Base-by-base conservation (phyloP, 176 grass and related monocot species). In the Bothriochloa decipiens region DNA sequence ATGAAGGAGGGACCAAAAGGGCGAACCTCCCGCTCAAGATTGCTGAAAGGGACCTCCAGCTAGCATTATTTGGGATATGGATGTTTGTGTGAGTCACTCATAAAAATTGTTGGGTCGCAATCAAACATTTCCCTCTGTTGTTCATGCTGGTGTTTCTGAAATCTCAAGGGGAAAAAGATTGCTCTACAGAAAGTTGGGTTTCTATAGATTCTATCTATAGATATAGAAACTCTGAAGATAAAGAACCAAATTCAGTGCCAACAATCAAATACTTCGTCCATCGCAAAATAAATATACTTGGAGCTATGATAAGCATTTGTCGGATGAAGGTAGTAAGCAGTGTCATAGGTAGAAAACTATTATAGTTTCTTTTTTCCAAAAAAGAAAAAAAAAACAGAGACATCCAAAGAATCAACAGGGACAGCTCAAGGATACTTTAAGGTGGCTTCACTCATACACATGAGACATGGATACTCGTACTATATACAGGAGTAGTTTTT, bases 21-120 rank as follows among this genome's bases (percentile, higher is more conserved):
- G 15, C 18, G 68, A 60, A 14, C 64, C 25, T 70, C 68, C 37
- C 27, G 49, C 55, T 60, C 3, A n/a, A 60, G 55, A 61, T 61
- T 61, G 57, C n/a, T 37, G 68, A 74, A 80, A 80, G 87, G 23
- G 76, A 89, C 82, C 8, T 3, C 53, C 53, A 7, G 49, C 36
- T 42, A 40, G 39, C 61, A 79, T 67, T 60, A 75, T 50, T 80
- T 70, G 37, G 62, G 87, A 89, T 70, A 81, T 76, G 81, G 68
- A 63, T 78, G 71, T 46, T 32, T 47, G 32, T 7, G 11, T 18
- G 18, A 42, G 68, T 50, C 61, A 50, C 43, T 22, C 47, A 73
- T 79, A 67, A 37, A 84, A 88, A 73, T 79, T 88, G 57, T 74
- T 79, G 43, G 1, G 81, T 80, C 75, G 28, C 81, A 27, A 74